phyloP scores from a whole-genome alignment of 1,284 basidiomycete species.

The Apiotrichum veenhuisii region DNA sequence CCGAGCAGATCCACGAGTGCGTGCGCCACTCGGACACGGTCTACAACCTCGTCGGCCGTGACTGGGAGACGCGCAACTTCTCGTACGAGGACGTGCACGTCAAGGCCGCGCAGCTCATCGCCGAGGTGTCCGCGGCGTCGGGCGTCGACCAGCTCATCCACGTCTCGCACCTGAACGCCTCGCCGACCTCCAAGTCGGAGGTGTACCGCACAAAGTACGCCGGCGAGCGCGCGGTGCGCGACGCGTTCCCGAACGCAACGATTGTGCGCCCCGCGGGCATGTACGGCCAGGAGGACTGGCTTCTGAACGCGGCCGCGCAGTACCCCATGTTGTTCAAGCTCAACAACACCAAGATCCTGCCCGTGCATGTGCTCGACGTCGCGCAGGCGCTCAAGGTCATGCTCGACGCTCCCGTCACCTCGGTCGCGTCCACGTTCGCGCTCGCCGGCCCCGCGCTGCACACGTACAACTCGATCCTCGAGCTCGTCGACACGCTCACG shows the following conservation, averaged over 20 bases:
- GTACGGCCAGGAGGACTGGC: constrained; percentile 92
- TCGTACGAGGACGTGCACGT: constrained; percentile 61
- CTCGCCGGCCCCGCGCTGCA: constrained; percentile 87
- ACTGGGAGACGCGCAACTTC: constrained; percentile 93
- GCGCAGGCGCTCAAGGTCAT: constrained; percentile 85
- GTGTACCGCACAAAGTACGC: constrained; percentile 88
- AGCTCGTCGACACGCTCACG: constrained; percentile 76
- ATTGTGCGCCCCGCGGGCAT: constrained; percentile 81
- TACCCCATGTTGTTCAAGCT: constrained; percentile 95
- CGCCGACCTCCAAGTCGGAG: constrained; percentile 68
- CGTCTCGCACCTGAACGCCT: constrained; percentile 92
- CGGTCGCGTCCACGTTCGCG: constrained; percentile 63
- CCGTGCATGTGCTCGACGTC: constrained; percentile 91
- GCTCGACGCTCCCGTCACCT: constrained; percentile 60
- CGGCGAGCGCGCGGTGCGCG: constrained; percentile 83
- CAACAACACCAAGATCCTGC: constrained; percentile 84
- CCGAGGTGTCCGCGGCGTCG: constrained; percentile 68
- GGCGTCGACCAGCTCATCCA: constrained; percentile 88
- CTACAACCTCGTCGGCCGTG: constrained; percentile 86
- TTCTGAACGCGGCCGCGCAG: constrained; percentile 85
- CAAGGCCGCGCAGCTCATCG: constrained; percentile 65
- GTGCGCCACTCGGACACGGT: constrained; percentile 94
- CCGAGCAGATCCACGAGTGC: constrained; percentile 88
- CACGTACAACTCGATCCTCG: constrained; percentile 78
- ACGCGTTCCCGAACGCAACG: constrained; percentile 80